Base-by-base conservation (phyloP, 2,329 filamentous ascomycete species). In the Colletotrichum costaricense region DNA sequence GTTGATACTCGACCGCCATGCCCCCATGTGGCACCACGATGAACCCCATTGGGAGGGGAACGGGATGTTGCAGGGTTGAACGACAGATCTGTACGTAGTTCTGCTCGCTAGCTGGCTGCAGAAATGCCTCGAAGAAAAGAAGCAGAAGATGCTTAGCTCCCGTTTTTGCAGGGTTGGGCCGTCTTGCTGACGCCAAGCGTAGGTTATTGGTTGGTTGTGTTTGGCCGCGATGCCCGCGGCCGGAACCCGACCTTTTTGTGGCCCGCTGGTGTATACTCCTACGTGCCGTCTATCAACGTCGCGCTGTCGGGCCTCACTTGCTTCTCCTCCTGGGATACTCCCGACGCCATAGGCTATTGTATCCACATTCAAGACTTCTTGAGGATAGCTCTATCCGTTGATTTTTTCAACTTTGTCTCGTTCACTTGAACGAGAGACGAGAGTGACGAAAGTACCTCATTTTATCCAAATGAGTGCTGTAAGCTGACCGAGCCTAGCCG, bases 101-200 rank as follows among this genome's bases (percentile, higher is more conserved):
- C 19, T 30, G 26, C 24, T 57, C n/a, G 49, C 46, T 6, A 35
- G 46, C 46, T 55, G 46, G 46, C 46, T 49, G 12, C 26, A 26
- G 49, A 68, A 67, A 55, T 67, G 28, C 35, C 56, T 71, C 63
- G 57, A 71, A 71, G 69, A 62, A 67, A 33, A 46, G 64, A 57
- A 38, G 57, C 55, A 60, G 42, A 55, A 54, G 57, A 33, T 58
- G 46, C 35, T 28, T 68, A 57, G 63, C 56, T 62, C 68, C 63
- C 56, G 63, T 19, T 42, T 42, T 62, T 52, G 69, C 63, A 63
- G 57, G 63, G 56, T 71, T 62, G 69, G 64, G 69, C 63, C 69
- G 69, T 46, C 56, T 71, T 68, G 64, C 63, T 71, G 64, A 71
- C 63, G 69, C 46, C 69, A 26, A 57, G 69, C 4, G 19, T 7